phyloP scores from a whole-genome alignment of 2,329 filamentous ascomycete genomes.

The Aspergillus puulaauensis region DNA sequence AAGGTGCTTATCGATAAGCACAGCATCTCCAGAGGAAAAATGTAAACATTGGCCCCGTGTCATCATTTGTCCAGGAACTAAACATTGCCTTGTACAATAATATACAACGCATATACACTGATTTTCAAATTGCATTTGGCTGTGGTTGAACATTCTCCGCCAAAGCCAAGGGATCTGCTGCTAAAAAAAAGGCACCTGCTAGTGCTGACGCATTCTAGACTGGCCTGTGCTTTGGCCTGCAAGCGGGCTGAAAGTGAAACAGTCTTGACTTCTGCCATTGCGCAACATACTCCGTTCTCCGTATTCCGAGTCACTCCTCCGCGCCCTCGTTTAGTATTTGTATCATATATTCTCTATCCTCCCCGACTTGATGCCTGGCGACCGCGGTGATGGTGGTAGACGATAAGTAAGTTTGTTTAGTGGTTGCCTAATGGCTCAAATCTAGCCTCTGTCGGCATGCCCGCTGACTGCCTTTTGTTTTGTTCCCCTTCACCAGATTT shows the following conservation, averaged over 20 bases:
- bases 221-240: background rate
- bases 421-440: background rate
- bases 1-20: background rate
- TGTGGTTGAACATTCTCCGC: no score
- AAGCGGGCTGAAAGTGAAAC: background rate
- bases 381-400: background rate
- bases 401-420: background rate
- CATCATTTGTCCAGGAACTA: background rate
- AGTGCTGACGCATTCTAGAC: background rate
- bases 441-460: background rate
- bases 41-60: background rate
- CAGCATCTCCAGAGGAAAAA: background rate
- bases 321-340: background rate
- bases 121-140: no score
- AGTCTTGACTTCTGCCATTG: background rate
- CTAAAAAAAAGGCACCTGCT: background rate
- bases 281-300: background rate
- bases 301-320: background rate
- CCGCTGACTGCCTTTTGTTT: background rate
- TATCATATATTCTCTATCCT: background rate
- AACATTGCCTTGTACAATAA: no score
- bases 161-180: background rate
- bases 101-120: no score
- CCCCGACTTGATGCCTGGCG: background rate
- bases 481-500: slow-evolving; percentile 33